Conservation (phyloP, 2,329 filamentous ascomycete species). For the Pseudogymnoascus sp. region DNA sequence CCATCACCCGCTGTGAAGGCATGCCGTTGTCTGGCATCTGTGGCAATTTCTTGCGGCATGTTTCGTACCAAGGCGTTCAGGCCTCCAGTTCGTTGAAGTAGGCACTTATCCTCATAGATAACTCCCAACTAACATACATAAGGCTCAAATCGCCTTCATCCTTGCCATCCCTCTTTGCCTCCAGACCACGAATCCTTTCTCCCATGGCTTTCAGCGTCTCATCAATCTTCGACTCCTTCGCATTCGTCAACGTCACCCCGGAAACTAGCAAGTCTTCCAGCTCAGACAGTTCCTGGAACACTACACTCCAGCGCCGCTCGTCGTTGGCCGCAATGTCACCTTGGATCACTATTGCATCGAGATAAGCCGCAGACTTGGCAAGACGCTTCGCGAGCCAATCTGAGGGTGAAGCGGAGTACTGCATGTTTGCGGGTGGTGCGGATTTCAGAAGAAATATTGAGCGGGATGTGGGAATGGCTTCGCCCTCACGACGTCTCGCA, state of each 20-base stretch:
- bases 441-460: conserved; percentile 11
- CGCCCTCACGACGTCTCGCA: not conserved
- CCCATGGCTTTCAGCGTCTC: conserved; percentile 3
- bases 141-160: conserved; percentile 8
- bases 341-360: not conserved
- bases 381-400: conserved; percentile 7
- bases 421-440: conserved; percentile 7
- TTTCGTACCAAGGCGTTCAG: not conserved
- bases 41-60: not conserved
- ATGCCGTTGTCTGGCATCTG: not conserved
- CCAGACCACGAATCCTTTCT: not conserved
- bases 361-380: not conserved
- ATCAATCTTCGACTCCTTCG: not conserved
- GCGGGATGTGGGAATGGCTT: conserved; percentile 8
- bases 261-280: conserved; percentile 9
- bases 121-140: conserved; percentile 11
- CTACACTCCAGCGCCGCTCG: conserved; percentile 6
- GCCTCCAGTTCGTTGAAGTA: conserved; percentile 6
- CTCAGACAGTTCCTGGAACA: conserved; percentile 1
- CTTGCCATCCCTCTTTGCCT: not conserved
- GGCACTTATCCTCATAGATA: conserved; percentile 8
- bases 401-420: not conserved
- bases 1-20: not conserved
- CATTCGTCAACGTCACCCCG: not conserved
- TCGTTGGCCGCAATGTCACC: not conserved